phyloP scores from a whole-genome alignment of 805 yeast species.

The Allodekkera sacchari region DNA sequence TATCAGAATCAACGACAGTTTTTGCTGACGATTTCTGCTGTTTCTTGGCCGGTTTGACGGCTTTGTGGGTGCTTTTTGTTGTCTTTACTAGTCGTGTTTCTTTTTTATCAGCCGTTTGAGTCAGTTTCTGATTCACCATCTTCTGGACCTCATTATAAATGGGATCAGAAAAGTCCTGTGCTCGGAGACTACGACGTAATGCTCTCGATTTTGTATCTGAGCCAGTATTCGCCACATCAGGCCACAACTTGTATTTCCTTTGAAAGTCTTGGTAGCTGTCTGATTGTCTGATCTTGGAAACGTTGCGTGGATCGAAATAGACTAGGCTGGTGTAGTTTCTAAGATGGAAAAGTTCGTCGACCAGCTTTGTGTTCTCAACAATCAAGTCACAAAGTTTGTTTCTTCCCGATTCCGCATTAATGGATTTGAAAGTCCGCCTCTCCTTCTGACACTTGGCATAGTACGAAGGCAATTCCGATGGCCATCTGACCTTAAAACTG shows the following conservation, averaged over 20 bases:
- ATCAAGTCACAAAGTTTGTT: constrained; percentile 35
- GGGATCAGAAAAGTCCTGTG: constrained; percentile 12
- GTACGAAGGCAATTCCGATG: constrained; percentile 3
- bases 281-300: constrained; percentile 23
- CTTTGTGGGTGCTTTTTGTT: background rate
- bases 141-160: constrained; percentile 16
- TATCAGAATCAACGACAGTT: background rate
- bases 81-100: background rate
- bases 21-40: background rate
- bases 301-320: constrained; percentile 48
- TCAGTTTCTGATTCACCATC: constrained; percentile 1
- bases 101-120: background rate
- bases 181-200: constrained; percentile 10
- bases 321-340: constrained; percentile 52
- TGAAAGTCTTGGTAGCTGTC: constrained; percentile 25
- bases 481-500: too few relatives aligned
- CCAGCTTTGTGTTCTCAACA: constrained; percentile 37
- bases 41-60: background rate
- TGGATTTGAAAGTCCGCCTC: too few relatives aligned
- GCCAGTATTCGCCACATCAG: too few relatives aligned
- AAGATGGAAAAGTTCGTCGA: constrained; percentile 58
- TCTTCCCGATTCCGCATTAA: constrained; percentile 7
- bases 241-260: constrained; percentile 32
- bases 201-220: constrained; percentile 17
- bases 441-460: too few relatives aligned